Percentiles rank a stretch among this genome's conserved stretches.
phyloP scores from a whole-genome alignment of 2,329 filamentous ascomycete genomes.

The Monosporascus sp. region DNA sequence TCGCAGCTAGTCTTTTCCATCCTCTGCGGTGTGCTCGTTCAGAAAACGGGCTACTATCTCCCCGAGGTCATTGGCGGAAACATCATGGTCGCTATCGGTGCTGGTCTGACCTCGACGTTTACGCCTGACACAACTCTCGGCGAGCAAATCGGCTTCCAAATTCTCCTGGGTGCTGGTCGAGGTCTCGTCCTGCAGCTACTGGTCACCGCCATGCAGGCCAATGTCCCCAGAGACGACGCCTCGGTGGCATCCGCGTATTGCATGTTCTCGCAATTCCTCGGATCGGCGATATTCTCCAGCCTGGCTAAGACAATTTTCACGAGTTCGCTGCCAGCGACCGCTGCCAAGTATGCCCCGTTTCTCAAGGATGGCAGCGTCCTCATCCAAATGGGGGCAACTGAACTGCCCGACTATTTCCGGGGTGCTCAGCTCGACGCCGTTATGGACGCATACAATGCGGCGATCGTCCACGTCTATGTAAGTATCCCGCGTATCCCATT shows the following conservation, averaged over 20 bases:
- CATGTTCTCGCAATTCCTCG: conserved; percentile 47
- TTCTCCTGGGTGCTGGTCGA: conserved; percentile 21
- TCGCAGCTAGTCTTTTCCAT: conserved; percentile 18
- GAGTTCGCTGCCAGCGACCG: conserved; percentile 36
- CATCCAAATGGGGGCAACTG: conserved; percentile 35
- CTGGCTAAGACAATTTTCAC: conserved; percentile 49
- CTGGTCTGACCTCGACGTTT: conserved; percentile 29
- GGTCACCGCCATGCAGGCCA: conserved; percentile 21
- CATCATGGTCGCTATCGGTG: conserved; percentile 25
- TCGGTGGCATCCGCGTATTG: conserved; percentile 26
- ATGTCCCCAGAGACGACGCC: conserved; percentile 15
- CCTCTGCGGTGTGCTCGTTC: conserved; percentile 13
- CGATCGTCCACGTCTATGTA: conserved; percentile 16
- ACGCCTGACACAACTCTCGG: conserved; percentile 17
- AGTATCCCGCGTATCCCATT: conserved; percentile 1
- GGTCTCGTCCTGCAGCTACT: conserved; percentile 23
- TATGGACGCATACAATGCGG: conserved; percentile 26
- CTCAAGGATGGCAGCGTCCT: conserved; percentile 29
- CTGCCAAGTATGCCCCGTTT: conserved; percentile 33
- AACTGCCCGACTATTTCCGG: conserved; percentile 31
- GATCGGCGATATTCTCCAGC: conserved; percentile 43
- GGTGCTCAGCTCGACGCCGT: conserved; percentile 26
- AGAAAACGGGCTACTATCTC: conserved; percentile 27
- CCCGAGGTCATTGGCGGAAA: conserved; percentile 26
- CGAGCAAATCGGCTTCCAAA: conserved; percentile 29